Evolutionary conservation across 257 asterid species (phyloP), one percentile per base, ranked within the genome.

Genomic region (Marsdenia floribunda): DNA sequence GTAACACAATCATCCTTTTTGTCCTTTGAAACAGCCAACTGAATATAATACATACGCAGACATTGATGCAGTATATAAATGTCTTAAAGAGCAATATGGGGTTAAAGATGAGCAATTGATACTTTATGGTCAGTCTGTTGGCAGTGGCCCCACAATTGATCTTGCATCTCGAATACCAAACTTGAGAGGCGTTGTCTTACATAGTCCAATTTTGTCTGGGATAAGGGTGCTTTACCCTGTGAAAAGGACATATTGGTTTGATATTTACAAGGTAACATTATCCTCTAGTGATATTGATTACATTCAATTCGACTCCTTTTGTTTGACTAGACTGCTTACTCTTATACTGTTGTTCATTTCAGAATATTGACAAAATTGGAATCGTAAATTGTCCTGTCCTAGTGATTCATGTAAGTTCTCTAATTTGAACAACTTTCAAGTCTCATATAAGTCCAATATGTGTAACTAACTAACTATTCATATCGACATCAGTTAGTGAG

Each of bases 121-220:
- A 86, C 80, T 96, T 40, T 96, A 93, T 75, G 99, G 98, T 53
- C 98, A 96, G 84, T 96, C 99, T 22, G 99, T 96, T 75, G 99
- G 99, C 73, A 96, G 99, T 47, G 99, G 99, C 73, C 99, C 99
- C 74, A 93, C 99, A 60, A 80, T 90, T 59, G 98, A 96, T 87
- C 97, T 93, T 63, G 98, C 98, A 58, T 88, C 99, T 68, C 91
- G 97, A 12, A 54, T 87, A 22, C 92, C 93, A 73, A 87, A 91
- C 85, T 84, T 96, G 86, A 90, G 98, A 85, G 99, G 94, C 14
- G 98, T 93, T 29, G 98, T 96, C 76, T 87, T 96, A 72, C 99
- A 96, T 73, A 93, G 99, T 84, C 98, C 99, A 40, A 91, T 93
- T 79, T 85, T 96, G 84, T 93, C 99, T 38, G 99, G 99, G 76